Evolutionary conservation across 2,329 filamentous ascomycete species (phyloP).

Genomic region (Fusarium heterosporum): DNA sequence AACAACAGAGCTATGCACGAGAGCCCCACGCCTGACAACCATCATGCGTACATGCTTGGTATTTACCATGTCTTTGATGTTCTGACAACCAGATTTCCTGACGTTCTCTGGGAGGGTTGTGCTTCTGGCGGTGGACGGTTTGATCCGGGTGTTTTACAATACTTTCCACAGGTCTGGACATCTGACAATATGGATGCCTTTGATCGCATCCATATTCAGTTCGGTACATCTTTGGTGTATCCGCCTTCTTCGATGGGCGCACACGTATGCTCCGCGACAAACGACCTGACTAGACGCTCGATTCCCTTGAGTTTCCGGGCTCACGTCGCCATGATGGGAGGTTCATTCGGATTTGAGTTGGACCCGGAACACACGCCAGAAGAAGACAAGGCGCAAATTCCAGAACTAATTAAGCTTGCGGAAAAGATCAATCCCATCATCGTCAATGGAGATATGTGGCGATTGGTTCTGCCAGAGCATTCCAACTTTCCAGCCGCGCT

Average conservation of each 20-base stretch:
- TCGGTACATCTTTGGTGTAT: slow-evolving; percentile 72
- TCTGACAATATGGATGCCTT: slow-evolving; percentile 74
- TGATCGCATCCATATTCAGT: slow-evolving; percentile 70
- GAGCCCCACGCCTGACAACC: slow-evolving; percentile 62
- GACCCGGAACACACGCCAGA: slow-evolving; percentile 64
- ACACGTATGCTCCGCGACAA: slow-evolving; percentile 72
- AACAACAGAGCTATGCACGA: slow-evolving; percentile 75
- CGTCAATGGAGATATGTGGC: slow-evolving; percentile 69
- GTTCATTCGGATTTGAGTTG: slow-evolving; percentile 73
- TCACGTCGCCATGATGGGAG: slow-evolving; percentile 76
- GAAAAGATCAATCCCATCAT: slow-evolving; percentile 70
- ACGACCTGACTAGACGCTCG: slow-evolving; percentile 66
- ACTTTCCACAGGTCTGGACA: slow-evolving; percentile 75
- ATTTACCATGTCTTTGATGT: slow-evolving; percentile 71
- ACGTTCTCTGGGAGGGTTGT: slow-evolving; percentile 75
- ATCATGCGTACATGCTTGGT: slow-evolving; percentile 72
- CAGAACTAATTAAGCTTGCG: slow-evolving; percentile 64
- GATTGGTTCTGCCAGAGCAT: slow-evolving; percentile 66
- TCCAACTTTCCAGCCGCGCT: slow-evolving; percentile 72
- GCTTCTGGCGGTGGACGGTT: slow-evolving; percentile 74
- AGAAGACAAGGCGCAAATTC: slow-evolving; percentile 65
- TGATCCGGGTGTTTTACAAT: slow-evolving; percentile 71
- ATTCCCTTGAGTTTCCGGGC: slow-evolving; percentile 70
- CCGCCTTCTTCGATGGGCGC: slow-evolving; percentile 73
- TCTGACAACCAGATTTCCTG: slow-evolving; percentile 68